Percentiles rank a stretch among this genome's conserved stretches.
Evolutionary conservation across 2,329 filamentous ascomycete genomes (phyloP).

Genomic region (Acarospora socialis): DNA sequence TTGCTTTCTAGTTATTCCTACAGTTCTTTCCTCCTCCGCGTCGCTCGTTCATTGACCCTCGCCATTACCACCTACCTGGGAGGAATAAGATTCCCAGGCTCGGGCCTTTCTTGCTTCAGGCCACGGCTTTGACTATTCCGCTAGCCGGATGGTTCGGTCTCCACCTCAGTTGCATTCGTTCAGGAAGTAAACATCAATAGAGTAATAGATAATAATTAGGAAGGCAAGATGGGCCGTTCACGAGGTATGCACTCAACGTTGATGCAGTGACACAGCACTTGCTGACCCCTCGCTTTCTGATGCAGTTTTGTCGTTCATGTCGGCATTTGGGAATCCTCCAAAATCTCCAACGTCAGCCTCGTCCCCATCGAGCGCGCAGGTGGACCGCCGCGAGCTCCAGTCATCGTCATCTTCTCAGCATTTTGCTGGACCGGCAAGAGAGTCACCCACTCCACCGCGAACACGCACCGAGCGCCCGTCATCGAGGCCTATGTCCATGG

Average conservation of each 20-base stretch:
- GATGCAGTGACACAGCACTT: neutral
- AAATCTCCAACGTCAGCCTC: slow-evolving; percentile 13
- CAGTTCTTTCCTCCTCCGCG: no score
- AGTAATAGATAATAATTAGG: slow-evolving; percentile 6
- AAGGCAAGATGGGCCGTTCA: slow-evolving; percentile 21
- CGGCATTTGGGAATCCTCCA: slow-evolving; percentile 30
- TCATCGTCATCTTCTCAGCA: slow-evolving; percentile 24
- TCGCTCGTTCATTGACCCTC: no score
- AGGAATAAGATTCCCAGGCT: no score
- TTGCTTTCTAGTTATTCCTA: no score
- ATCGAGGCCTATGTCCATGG: slow-evolving; percentile 64
- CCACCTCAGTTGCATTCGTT: no score
- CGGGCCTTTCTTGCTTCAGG: no score
- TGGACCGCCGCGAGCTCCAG: slow-evolving; percentile 7
- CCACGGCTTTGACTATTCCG: no score
- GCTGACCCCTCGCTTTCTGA: slow-evolving; percentile 11
- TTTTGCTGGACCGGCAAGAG: slow-evolving; percentile 21
- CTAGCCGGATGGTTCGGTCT: no score
- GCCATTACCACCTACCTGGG: no score
- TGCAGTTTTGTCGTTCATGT: slow-evolving; percentile 78
- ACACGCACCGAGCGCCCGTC: slow-evolving; percentile 32
- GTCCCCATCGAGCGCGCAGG: slow-evolving; percentile 19
- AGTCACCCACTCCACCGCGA: slow-evolving; percentile 27
- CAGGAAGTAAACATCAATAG: slow-evolving; percentile 15
- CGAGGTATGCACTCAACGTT: slow-evolving; percentile 19